Evolutionary conservation across 129 eudicot species (phyloP), one percentile per base, ranked within the genome.

Genomic region (Ambrosia trifida): DNA sequence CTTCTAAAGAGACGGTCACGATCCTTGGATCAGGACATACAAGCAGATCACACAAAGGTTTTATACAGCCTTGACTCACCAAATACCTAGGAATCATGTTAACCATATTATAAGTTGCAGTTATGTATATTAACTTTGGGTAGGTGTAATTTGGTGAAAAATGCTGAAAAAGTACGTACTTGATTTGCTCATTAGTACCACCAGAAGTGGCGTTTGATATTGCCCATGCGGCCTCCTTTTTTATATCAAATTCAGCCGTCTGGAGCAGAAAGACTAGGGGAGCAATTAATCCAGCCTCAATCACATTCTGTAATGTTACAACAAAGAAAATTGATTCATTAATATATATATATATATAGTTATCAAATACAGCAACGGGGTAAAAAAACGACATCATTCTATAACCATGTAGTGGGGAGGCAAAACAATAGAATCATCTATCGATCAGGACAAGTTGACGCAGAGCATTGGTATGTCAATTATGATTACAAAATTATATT

Each of bases 161-260:
- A 8, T 33, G 50, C 58, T 54, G 45, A 44, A 49, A 18, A 46
- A 20, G 41, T 2, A 49, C 72, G 19, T 70, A 89, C 96, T 76
- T 85, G 77, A 89, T 86, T 72, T 89, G 96, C 41, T 89, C 96
- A 54, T 75, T 79, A 65, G 89, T 80, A 49, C 96, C 96, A 58
- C 96, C 96, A 60, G 97, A 91, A 49, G 94, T 88, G 45, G 96
- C 87, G 72, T 91, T 91, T 68, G 93, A 91, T 51, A 88, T 72
- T 33, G 90, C 96, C 96, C 97, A 91, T 61, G 97, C 97, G 13
- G 97, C 97, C 78, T 91, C 97, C 77, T 88, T 91, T 85, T 88
- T 91, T 3, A 91, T 79, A 62, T 91, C 94, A 75, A 88, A 88
- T 76, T 91, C 97, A 12, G 96, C 94, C 19, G 83, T 84, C 77